Evolutionary conservation across 2,329 filamentous ascomycete species (phyloP).

Genomic region (Chaetothyriales sp.): DNA sequence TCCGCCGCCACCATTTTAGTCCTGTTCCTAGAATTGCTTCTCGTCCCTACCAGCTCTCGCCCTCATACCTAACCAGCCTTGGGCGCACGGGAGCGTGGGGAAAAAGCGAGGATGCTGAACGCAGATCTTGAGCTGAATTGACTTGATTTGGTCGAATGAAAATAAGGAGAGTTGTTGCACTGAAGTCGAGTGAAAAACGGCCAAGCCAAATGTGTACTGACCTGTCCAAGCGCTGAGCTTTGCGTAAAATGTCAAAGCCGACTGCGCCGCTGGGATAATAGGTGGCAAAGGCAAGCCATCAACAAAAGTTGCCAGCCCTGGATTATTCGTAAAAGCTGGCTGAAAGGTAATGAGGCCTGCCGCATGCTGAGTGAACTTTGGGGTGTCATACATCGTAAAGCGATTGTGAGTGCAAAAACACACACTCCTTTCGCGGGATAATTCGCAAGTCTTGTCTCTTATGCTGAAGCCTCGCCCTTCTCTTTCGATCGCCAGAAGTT

Average conservation of each 20-base stretch:
- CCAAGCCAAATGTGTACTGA: not conserved
- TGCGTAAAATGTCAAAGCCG: not conserved
- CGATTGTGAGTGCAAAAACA: not conserved
- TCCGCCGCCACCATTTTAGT: not conserved
- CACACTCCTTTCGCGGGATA: not conserved
- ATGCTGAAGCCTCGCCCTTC: constrained; percentile 15
- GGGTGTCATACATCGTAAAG: not conserved
- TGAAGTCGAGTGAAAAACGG: not conserved
- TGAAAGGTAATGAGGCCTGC: not conserved
- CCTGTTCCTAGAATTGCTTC: not conserved
- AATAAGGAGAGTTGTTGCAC: not conserved
- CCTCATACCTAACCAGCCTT: not conserved
- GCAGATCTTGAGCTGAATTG: not conserved
- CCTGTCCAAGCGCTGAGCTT: not conserved
- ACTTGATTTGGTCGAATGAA: not conserved
- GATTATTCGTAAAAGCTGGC: not conserved
- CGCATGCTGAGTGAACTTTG: not conserved
- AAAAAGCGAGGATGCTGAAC: not conserved
- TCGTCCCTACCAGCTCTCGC: not conserved
- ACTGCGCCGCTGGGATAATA: not conserved
- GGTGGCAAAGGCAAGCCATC: not conserved
- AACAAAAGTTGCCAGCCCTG: no score
- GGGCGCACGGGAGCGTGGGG: not conserved
- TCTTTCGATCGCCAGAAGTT: constrained; percentile 36
- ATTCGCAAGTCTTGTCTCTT: not conserved